Base-by-base conservation (phyloP, 2,329 filamentous ascomycete species). In the Cyclaneusma minus region DNA sequence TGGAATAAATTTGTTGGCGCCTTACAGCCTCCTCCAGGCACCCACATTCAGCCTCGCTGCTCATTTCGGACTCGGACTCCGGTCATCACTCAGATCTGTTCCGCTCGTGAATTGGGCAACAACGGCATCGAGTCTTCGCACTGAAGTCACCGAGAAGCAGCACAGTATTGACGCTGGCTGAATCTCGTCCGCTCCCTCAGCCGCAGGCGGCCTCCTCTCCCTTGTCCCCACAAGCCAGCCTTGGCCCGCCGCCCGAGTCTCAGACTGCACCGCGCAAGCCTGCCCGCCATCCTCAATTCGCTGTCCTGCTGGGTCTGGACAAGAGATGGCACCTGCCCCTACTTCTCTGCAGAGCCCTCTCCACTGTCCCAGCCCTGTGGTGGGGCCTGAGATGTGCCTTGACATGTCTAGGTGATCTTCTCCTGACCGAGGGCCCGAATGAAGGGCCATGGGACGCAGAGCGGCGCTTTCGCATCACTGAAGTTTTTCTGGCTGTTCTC, bases 261-360 rank as follows among this genome's bases (percentile, higher is more conserved):
- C 23, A 7, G 3, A 16, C n/a, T 16, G 35, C 43, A 4, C 40
- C 44, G 19, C 33, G 36, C 16, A 37, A 35, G 16, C 42, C 64
- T 10, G 55, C 74, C 27, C 60, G 83, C 22, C 78, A 84, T 43
- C 80, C 80, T 8, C 77, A 79, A 29, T 70, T 87, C 29, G 80
- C 80, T 35, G 77, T 84, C 40, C 66, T 82, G 16, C 63, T 87
- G 24, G 79, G 80, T 27, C 68, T 89, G 10, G 71, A 76, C 28
- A 61, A 62, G 35, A 62, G 61, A 34, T 87, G 79, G 74, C 74
- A 85, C 47, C 59, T 77, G 21, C 73, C 75, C 31, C 62, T 87
- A 29, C 69, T 83, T 35, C 57, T 75, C 35, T 73, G 77, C 39
- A 71, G 81, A n/a, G 67, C 77, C 13, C 54, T 78, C 34, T 82